A percentile compares a stretch with the other conserved stretches of the same genome.
These are phyloP conservation scores for Lactarius evosmus DNA, from an alignment of 768 basidiomycete genomes.

Conservation along the genomic window DNA sequence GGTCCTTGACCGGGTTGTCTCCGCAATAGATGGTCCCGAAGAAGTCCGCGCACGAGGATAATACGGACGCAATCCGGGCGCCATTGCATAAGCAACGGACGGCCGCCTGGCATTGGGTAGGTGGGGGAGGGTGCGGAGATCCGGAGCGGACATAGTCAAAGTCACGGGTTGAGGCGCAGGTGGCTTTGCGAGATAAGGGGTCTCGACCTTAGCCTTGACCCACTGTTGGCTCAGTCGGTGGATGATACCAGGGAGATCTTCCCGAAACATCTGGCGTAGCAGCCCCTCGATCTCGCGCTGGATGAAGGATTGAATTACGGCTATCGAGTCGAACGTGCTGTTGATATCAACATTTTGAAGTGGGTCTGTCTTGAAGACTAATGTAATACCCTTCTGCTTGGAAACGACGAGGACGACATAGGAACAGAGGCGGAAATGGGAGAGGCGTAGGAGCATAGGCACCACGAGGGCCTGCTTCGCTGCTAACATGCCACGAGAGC, in stretches of 20 bases:
- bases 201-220: slow-evolving; percentile 91
- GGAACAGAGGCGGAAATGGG: slow-evolving; percentile 90
- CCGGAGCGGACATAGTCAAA: slow-evolving; percentile 19
- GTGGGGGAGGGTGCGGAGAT: slow-evolving; percentile 12
- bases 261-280: slow-evolving; percentile 95
- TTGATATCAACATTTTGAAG: slow-evolving; percentile 97
- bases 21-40: slow-evolving; percentile 17
- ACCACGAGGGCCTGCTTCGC: slow-evolving; percentile 95
- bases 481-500: slow-evolving; percentile 84
- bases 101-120: slow-evolving; percentile 2
- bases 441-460: slow-evolving; percentile 95
- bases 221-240: slow-evolving; percentile 94
- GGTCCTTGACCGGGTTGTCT: slow-evolving; percentile 18
- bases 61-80: slow-evolving; percentile 10
- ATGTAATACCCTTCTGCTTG: slow-evolving; percentile 95
- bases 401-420: slow-evolving; percentile 98
- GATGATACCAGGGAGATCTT: slow-evolving; percentile 95
- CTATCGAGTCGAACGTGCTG: slow-evolving; percentile 96
- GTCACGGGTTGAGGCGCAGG: slow-evolving; percentile 22
- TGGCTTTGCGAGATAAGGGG: slow-evolving; percentile 73
- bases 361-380: slow-evolving; percentile 99
- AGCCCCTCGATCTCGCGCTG: slow-evolving; percentile 97
- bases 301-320: slow-evolving; percentile 96
- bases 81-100: slow-evolving; percentile 9
- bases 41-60: slow-evolving; percentile 20